Evolutionary conservation across 169 alveolate species (phyloP), one percentile per base, ranked within the genome.

Genomic region (Cryptosporidium tyzzeri): DNA sequence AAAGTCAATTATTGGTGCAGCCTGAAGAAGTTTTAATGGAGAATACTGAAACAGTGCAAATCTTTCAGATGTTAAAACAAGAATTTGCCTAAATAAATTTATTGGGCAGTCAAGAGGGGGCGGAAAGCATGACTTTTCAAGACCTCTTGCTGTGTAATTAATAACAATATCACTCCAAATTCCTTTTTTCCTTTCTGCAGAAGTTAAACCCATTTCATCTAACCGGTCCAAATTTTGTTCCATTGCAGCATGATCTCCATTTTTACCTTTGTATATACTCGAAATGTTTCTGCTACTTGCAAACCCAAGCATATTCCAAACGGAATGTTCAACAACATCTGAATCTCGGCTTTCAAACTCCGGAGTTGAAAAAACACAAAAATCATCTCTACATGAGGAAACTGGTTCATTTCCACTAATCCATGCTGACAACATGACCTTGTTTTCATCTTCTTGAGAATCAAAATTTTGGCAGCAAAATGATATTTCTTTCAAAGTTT

Each of bases 231-330:
- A 26, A 59, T 80, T 80, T 61, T 80, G 80, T 21, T 62, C 89
- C 75, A 80, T 80, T 62, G 89, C 89, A 37, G 89, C 89, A 41
- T 80, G 89, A 80, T 80, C 89, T 37, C 89, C 75, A 62, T 65
- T 62, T 41, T 80, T 80, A 6, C 75, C 45, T 10, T 80, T 65
- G 31, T 80, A 80, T n/a, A 80, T 80, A 21, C 58, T 80, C 7
- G 73, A 62, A 59, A 80, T 41, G 29, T 33, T 62, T n/a, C 70
- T 80, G 23, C 9, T 80, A 6, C 31, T n/a, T 31, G 62, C 18
- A 80, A 80, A 80, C 39, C 89, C 89, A 80, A 80, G 68, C 35
- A 80, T 41, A 80, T 62, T 80, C 89, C 89, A 80, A 61, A 59
- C 58, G n/a, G 69, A 62, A 23, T 23, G 0, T 16, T 58, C 89